These are phyloP conservation scores for Krasilnikovozyma curviuscula DNA, from an alignment of 768 basidiomycete genomes.

Conservation along the genomic window DNA sequence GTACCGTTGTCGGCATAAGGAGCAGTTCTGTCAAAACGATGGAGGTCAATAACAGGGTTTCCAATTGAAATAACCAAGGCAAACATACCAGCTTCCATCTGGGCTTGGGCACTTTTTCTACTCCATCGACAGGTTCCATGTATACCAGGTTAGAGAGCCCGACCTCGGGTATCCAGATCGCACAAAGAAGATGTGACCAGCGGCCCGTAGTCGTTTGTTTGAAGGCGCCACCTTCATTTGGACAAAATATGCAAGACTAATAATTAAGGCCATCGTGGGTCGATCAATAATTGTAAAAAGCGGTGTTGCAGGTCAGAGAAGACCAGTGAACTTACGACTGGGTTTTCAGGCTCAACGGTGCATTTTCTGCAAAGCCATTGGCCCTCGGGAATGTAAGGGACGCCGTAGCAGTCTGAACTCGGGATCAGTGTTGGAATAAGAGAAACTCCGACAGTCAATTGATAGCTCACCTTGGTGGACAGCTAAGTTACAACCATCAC, in stretches of 20 bases:
- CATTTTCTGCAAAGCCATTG: slow-evolving; percentile 99
- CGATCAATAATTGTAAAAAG: neutral
- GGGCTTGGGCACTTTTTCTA: slow-evolving; percentile 68
- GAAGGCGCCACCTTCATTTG: slow-evolving; percentile 92
- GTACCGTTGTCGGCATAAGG: slow-evolving; percentile 38
- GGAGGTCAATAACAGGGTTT: neutral
- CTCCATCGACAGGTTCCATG: slow-evolving; percentile 91
- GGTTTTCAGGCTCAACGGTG: slow-evolving; percentile 88
- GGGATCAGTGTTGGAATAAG: neutral
- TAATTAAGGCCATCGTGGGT: too few relatives aligned
- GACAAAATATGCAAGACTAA: slow-evolving; percentile 89
- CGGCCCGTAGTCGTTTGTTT: slow-evolving; percentile 83
- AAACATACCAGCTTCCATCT: slow-evolving; percentile 76
- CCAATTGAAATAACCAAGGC: neutral
- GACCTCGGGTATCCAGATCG: slow-evolving; percentile 93
- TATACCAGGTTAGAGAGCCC: slow-evolving; percentile 82
- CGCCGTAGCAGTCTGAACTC: slow-evolving; percentile 81
- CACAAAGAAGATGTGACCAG: slow-evolving; percentile 92
- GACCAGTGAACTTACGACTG: slow-evolving; percentile 45
- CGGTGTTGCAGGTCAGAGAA: neutral
- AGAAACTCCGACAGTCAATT: neutral
- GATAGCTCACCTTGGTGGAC: slow-evolving; percentile 98
- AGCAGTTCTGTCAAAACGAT: slow-evolving; percentile 36
- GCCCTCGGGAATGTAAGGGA: slow-evolving; percentile 97
- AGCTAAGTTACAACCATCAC: slow-evolving; percentile 94